phyloP scores from a whole-genome alignment of 2,329 filamentous ascomycete species.

The Fusarium mangiferae region DNA sequence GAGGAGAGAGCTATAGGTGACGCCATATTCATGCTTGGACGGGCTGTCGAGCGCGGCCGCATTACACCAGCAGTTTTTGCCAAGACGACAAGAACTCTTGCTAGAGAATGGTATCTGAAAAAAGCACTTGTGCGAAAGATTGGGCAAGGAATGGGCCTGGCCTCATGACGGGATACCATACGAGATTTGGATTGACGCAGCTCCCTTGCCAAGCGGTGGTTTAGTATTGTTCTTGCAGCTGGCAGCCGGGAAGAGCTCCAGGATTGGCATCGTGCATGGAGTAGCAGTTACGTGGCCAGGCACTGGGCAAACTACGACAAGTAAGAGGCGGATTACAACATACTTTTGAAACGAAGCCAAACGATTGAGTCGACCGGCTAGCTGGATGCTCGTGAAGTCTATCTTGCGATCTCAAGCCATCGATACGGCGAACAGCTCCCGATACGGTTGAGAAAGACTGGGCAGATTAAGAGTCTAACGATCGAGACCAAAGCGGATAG shows the following conservation, averaged over 20 bases:
- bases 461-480: neutral
- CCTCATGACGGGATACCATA: constrained; percentile 37
- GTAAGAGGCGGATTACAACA: constrained; percentile 11
- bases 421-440: neutral
- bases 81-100: constrained; percentile 78
- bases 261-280: neutral
- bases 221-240: constrained; percentile 33
- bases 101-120: constrained; percentile 84
- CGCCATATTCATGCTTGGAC: constrained; percentile 83
- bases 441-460: neutral
- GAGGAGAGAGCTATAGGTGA: constrained; percentile 90
- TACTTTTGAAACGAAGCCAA: constrained; percentile 14
- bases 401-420: constrained; percentile 11
- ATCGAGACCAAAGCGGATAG: constrained; percentile 18
- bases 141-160: constrained; percentile 77
- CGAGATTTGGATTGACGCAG: neutral
- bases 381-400: constrained; percentile 13
- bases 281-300: neutral
- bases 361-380: constrained; percentile 8
- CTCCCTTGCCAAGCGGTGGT: constrained; percentile 8
- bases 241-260: constrained; percentile 12
- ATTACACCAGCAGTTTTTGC: constrained; percentile 79
- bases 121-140: constrained; percentile 85
- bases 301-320: constrained; percentile 7
- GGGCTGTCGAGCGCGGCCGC: constrained; percentile 78